phyloP scores from a whole-genome alignment of 768 basidiomycete species.

The Sistotremastrum niveocremeum region DNA sequence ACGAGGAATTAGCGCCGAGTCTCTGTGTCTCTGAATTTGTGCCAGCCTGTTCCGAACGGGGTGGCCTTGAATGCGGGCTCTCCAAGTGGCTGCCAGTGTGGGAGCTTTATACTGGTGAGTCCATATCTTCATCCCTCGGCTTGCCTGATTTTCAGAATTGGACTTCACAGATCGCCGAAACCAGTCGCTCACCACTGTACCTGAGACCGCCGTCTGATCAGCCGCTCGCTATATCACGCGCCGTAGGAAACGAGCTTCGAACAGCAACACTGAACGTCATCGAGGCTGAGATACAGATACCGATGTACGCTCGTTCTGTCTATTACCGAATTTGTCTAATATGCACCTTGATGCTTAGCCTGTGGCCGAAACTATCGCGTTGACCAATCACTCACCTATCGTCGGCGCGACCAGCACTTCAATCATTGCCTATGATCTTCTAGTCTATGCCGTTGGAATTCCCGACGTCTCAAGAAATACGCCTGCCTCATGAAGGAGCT shows the following conservation, averaged over 20 bases:
- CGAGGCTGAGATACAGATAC: conserved; percentile 89
- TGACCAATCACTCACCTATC: conserved; percentile 74
- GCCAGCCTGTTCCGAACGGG: too few species aligned
- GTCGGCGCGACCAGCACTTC: conserved; percentile 58
- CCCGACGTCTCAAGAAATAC: conserved; percentile 86
- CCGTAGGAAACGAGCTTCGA: conserved; percentile 74
- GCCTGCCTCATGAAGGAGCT: conserved; percentile 98
- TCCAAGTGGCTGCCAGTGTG: too few species aligned
- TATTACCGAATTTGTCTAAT: conserved; percentile 3
- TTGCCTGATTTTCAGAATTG: too few species aligned
- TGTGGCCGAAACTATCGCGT: conserved; percentile 80
- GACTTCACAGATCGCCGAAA: too few species aligned
- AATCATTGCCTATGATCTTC: conserved; percentile 87
- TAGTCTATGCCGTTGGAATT: conserved; percentile 91
- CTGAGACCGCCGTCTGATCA: too few species aligned
- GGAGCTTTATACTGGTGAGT: too few species aligned
- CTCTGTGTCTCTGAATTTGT: too few species aligned
- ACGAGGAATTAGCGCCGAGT: too few species aligned
- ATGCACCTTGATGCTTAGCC: conserved; percentile 37
- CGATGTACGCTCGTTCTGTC: conserved; percentile 39
- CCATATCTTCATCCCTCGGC: too few species aligned
- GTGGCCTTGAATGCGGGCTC: too few species aligned
- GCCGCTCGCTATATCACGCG: conserved; percentile 87
- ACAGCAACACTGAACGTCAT: conserved; percentile 87
- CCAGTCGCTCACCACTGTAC: too few species aligned